Evolutionary conservation across 257 asterid species (phyloP), one percentile per base, ranked within the genome.

Genomic region (Rhazya stricta): DNA sequence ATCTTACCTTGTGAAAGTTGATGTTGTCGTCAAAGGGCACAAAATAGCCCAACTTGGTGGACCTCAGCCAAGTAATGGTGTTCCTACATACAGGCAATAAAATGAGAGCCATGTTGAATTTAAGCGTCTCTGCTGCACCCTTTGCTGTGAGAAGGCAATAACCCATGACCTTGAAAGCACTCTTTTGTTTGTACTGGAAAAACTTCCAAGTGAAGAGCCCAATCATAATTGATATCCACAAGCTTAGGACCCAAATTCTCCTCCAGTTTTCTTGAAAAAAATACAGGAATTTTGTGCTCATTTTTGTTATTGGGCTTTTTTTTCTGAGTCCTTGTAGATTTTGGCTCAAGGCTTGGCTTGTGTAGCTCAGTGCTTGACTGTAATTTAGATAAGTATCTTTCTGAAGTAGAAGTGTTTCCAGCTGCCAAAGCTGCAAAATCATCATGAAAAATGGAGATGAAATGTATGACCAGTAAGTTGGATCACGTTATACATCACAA

Each of bases 291-390:
- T 82, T 88, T 6, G 85, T 41, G 88, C 89, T 88, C 62, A 94
- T 69, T 82, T 89, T 86, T 61, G 53, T 76, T 41, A 94, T 76
- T 16, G 90, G 85, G 75, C 94, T 85, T 39, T 84, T 81, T 69
- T 86, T 82, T 80, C 92, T 81, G 13, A 90, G 89, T 32, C 97
- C 99, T 41, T 90, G 95, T 12, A 94, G 88, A 78, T 94, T 94
- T 76, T 94, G 99, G 85, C 99, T 94, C 75, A 94, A 73, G 73
- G 99, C 99, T 77, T 94, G 99, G 90, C 97, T 94, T 6, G 97
- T 94, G 91, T 86, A 92, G 83, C 99, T 94, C 16, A 94, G 87
- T 72, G 99, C 97, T 79, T 94, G 97, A 58, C 99, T 94, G 88
- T 94, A 92, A 83, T 88, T 94, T 77, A 92, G 80, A 86, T 94